Evolutionary conservation across 495 filamentous ascomycete species (phyloP).

Genomic region (Podospora australis): DNA sequence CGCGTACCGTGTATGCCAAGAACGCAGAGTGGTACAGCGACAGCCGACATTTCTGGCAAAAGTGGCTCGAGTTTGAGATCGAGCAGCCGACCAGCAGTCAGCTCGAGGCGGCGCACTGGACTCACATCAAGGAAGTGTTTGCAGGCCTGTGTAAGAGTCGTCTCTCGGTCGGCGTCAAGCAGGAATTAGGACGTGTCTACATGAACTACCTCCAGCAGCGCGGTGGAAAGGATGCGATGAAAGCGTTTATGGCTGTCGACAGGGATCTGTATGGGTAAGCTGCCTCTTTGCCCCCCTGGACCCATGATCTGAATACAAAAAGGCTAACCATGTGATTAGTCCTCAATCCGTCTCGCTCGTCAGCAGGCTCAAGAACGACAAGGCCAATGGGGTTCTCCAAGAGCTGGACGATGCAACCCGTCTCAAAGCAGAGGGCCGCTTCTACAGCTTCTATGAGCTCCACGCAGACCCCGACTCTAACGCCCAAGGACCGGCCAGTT

Average conservation of each 20-base stretch:
- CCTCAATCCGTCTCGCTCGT: constrained; percentile 45
- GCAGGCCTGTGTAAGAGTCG: constrained; percentile 73
- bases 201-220: constrained; percentile 79
- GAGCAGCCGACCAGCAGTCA: constrained; percentile 69
- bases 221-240: constrained; percentile 74
- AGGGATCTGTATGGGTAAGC: constrained; percentile 77
- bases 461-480: constrained; percentile 44
- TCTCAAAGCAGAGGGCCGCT: constrained; percentile 55
- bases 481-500: constrained; percentile 35
- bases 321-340: constrained; percentile 24
- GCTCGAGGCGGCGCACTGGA: constrained; percentile 59
- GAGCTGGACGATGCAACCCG: constrained; percentile 59
- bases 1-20: constrained; percentile 74
- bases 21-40: constrained; percentile 82
- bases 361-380: constrained; percentile 34
- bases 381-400: constrained; percentile 54
- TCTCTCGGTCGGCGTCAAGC: constrained; percentile 59
- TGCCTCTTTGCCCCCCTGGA: too few relatives aligned
- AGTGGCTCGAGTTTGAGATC: constrained; percentile 84
- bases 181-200: constrained; percentile 73
- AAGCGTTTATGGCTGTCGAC: constrained; percentile 80
- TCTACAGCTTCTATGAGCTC: constrained; percentile 60
- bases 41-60: constrained; percentile 86
- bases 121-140: constrained; percentile 73
- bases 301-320: too few relatives aligned